Base-by-base conservation (phyloP, 1,284 basidiomycete species). In the Sporisorium exsertum region DNA sequence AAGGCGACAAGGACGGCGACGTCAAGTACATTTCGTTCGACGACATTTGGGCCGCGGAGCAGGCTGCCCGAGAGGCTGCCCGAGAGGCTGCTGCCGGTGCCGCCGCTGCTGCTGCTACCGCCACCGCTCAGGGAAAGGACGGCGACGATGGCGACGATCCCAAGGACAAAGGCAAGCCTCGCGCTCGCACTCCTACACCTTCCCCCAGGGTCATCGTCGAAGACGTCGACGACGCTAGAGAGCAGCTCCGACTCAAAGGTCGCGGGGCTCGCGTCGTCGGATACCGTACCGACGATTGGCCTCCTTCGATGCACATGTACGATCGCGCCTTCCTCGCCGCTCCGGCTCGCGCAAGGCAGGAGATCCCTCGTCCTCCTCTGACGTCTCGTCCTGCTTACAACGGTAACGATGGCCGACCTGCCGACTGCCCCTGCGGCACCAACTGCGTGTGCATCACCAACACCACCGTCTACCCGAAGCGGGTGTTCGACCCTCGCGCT, bases 401-500 rank as follows among this genome's bases (percentile, higher is more conserved):
- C n/a, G n/a, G n/a, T n/a, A 9, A 12, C n/a, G 49, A 51, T 8
- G 49, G 29, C 3, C 49, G 49, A 8, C 49, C 49, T 20, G 29
- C 18, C 9, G 29, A 51, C 49, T 51, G 49, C 32, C 49, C 49
- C 49, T 51, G 49, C 20, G 29, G 49, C 10, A 51, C 18, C 20
- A 22, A 20, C 22, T 54, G 37, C 37, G 15, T 42, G 1, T 43
- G 53, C 37, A 54, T 43, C 16, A 18, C 15, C 37, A 40, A 40
- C 37, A 40, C 37, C 3, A 37, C 35, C 9, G 8, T 15, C 35
- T 37, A 37, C 13, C 35, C 9, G 8, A 15, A 13, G 35, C 35
- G 9, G 9, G 9, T 13, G 3, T 12, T 37, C 35, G 35, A 37
- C 8, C 7, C 35, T 37, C 35, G 6, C 35, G 35, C 35, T 15